A percentile compares a stretch with the other conserved stretches of the same genome.
phyloP scores from a whole-genome alignment of 164 flowering plant species.

The Stephania yunnanensis region DNA sequence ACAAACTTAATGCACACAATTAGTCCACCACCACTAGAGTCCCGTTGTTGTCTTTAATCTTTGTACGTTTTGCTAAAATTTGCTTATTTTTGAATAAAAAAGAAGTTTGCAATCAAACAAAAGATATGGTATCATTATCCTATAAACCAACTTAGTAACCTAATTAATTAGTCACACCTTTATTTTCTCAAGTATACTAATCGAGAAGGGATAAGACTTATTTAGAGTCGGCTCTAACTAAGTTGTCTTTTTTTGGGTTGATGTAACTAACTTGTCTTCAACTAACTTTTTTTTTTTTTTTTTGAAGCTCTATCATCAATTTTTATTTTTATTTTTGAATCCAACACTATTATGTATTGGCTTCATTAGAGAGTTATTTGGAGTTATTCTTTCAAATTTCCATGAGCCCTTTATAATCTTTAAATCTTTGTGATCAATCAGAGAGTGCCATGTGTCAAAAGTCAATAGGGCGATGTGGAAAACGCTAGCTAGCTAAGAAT shows the following conservation, averaged over 20 bases:
- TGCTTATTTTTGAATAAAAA: neutral
- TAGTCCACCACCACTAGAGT: neutral
- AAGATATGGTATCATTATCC: slow-evolving; percentile 1
- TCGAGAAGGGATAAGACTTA: too few species aligned
- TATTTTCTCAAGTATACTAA: too few species aligned
- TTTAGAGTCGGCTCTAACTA: neutral
- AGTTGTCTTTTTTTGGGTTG: neutral
- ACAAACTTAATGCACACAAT: too few species aligned
- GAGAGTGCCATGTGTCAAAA: neutral
- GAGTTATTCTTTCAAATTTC: neutral
- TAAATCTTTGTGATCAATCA: neutral
- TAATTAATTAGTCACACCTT: neutral
- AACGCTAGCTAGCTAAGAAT: neutral
- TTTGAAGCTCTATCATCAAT: neutral
- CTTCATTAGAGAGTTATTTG: neutral
- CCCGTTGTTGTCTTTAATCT: neutral
- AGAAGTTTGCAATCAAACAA: slow-evolving; percentile 6
- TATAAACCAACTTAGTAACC: slow-evolving; percentile 7
- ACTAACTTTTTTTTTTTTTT: neutral
- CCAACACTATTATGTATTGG: neutral
- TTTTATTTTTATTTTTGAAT: neutral
- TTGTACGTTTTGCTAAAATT: neutral
- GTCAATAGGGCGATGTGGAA: neutral
- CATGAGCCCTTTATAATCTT: neutral
- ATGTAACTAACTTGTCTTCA: neutral